Base-by-base conservation (phyloP, 148 eudicot species). In the Talinum fruticosum region DNA sequence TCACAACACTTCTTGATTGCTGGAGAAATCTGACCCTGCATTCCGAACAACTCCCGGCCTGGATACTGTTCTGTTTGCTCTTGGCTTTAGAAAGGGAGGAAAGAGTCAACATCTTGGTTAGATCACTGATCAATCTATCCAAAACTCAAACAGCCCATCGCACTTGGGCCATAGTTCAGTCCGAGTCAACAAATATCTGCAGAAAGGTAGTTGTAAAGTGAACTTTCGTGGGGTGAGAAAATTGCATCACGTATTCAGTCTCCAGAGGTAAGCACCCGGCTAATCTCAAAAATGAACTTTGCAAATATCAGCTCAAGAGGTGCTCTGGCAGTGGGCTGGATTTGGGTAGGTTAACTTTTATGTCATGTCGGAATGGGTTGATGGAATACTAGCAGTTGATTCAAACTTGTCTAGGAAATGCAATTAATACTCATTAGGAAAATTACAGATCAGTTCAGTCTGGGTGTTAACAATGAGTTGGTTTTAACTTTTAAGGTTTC, bases 171-270 rank as follows among this genome's bases (percentile, higher is more conserved):
- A 74, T 26, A 66, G 66, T 47, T 81, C 83, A 75, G 49, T 88
- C 88, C 36, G 83, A 81, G 75, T 88, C 93, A 69, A 90, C 93
- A 76, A 88, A 90, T 77, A 90, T 84, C 91, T 90, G 86, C 79
- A 86, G 68, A 36, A 79, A 21, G 64, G 71, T 59, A 29, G 66
- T 23, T 5, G 3, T 3, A 53, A 53, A 23, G 19, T 19, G 24
- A 54, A n/a, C 23, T 19, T 15, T 54, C 23, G 62, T 23, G 24
- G n/a, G 62, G 8, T 6, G 26, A 54, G 24, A 23, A 54, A 23
- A 23, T 23, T 54, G 62, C 62, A 23, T 6, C 26, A 54, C 6
- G 19, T 18, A 7, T 54, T 54, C 1, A 54, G 12, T 41, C 8
- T 54, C 28, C 8, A 54, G 62, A 23, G 62, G 26, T 1, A 23